phyloP scores from a whole-genome alignment of 805 yeast genomes.

The Saturnispora zaruensis region DNA sequence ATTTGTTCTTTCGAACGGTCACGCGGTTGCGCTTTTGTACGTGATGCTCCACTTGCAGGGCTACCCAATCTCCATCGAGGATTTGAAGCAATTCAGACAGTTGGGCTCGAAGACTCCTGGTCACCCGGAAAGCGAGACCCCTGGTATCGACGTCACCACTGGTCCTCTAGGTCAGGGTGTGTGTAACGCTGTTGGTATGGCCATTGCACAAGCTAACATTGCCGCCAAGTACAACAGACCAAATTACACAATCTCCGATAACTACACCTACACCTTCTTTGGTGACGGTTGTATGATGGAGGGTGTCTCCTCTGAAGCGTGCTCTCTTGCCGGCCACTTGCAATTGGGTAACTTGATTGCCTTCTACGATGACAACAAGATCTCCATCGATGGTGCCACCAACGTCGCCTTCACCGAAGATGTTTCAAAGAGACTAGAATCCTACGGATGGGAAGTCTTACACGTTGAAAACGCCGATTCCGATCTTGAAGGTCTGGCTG shows the following conservation, averaged over 20 bases:
- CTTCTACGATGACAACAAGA: constrained; percentile 93
- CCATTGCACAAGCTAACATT: constrained; percentile 85
- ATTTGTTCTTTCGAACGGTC: constrained; percentile 93
- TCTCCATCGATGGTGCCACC: constrained; percentile 94
- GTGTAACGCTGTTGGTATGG: constrained; percentile 91
- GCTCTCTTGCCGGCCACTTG: constrained; percentile 93
- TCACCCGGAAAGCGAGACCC: constrained; percentile 88
- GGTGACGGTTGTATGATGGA: constrained; percentile 99
- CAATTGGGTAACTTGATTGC: constrained; percentile 89
- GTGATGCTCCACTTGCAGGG: constrained; percentile 80
- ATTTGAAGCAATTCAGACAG: constrained; percentile 85
- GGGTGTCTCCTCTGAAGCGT: constrained; percentile 93
- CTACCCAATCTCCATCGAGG: constrained; percentile 71
- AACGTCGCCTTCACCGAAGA: constrained; percentile 88
- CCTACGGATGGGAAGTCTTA: constrained; percentile 90
- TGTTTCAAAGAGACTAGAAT: constrained; percentile 71
- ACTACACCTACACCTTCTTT: constrained; percentile 67
- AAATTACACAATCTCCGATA: constrained; percentile 60
- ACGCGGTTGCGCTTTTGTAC: constrained; percentile 87
- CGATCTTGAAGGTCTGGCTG: constrained; percentile 59
- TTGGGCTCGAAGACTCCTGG: constrained; percentile 90
- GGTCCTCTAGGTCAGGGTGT: constrained; percentile 99
- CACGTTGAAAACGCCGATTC: constrained; percentile 73
- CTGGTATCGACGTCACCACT: constrained; percentile 95
- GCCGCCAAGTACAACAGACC: constrained; percentile 95